Evolutionary conservation across 2,329 filamentous ascomycete genomes (phyloP).

Genomic region (Intubia oerlemansii): DNA sequence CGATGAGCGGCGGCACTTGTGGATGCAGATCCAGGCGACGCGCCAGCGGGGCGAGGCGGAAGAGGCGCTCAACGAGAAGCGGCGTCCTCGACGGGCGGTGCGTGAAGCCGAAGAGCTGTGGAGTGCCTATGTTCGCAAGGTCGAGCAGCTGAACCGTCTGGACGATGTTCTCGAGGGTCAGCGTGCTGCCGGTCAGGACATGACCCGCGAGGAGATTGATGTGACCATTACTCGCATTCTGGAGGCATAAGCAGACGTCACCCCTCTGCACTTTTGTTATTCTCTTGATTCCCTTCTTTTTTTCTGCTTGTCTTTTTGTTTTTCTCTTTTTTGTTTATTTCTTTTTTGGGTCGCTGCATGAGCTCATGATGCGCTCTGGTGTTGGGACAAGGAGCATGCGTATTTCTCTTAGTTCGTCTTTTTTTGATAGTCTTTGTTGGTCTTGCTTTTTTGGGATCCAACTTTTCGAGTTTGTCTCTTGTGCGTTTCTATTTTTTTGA

Average conservation of each 20-base stretch:
- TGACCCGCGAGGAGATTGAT: conserved; percentile 41
- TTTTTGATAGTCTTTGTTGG: too few relatives aligned
- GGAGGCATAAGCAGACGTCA: conserved; percentile 4
- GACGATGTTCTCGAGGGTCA: conserved; percentile 73
- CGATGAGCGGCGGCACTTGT: conserved; percentile 61
- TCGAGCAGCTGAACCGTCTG: conserved; percentile 25
- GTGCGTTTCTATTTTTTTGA: too few relatives aligned
- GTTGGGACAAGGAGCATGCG: too few relatives aligned
- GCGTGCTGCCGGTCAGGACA: conserved; percentile 40
- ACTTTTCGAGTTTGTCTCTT: too few relatives aligned
- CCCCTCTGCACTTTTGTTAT: too few relatives aligned
- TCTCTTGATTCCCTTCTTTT: not conserved
- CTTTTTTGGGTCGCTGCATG: too few relatives aligned
- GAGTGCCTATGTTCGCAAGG: conserved; percentile 8
- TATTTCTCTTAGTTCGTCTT: conserved; percentile 1
- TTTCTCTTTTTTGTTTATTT: not conserved
- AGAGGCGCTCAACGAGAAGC: conserved; percentile 4
- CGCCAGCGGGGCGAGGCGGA: conserved; percentile 9
- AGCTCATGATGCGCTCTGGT: too few relatives aligned
- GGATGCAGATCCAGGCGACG: conserved; percentile 41
- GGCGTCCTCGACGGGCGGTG: conserved; percentile 3
- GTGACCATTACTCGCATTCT: conserved; percentile 36
- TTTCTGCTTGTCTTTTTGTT: not conserved
- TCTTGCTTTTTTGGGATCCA: too few relatives aligned
- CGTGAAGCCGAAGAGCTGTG: conserved; percentile 8